Evolutionary conservation across 805 yeast species (phyloP).

Genomic region (Myxozyma neotropica): DNA sequence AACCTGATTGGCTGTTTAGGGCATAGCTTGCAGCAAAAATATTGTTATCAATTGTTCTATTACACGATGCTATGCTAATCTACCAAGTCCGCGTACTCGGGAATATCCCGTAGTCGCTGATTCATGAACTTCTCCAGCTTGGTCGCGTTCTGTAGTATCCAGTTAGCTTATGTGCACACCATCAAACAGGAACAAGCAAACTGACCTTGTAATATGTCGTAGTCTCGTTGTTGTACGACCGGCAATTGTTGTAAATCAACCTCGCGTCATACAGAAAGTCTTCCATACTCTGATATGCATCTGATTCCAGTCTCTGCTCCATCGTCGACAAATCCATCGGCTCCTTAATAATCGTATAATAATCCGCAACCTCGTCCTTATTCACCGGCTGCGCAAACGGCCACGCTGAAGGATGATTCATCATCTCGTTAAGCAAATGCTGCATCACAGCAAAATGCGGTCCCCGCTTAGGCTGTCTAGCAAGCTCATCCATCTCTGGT

Average conservation of each 20-base stretch:
- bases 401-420: conserved; percentile 97
- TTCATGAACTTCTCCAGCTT: conserved; percentile 88
- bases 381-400: conserved; percentile 94
- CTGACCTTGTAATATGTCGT: conserved; percentile 81
- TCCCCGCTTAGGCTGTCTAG: conserved; percentile 90
- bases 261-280: conserved; percentile 88
- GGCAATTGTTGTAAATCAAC: conserved; percentile 85
- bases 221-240: conserved; percentile 88
- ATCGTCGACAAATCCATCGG: conserved; percentile 95
- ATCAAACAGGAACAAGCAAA: neutral
- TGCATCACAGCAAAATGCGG: conserved; percentile 96
- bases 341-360: conserved; percentile 92
- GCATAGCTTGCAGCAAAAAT: no score
- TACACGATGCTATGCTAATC: conserved; percentile 46
- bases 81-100: conserved; percentile 83
- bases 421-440: conserved; percentile 81
- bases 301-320: conserved; percentile 91
- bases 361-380: conserved; percentile 89
- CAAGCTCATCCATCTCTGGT: conserved; percentile 95
- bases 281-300: conserved; percentile 86
- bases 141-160: conserved; percentile 81
- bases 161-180: neutral
- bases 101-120: conserved; percentile 77
- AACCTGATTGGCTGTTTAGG: no score
- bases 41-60: no score